Conservation (phyloP, 2,329 filamentous ascomycete genomes). For the Pyricularia sp. region DNA sequence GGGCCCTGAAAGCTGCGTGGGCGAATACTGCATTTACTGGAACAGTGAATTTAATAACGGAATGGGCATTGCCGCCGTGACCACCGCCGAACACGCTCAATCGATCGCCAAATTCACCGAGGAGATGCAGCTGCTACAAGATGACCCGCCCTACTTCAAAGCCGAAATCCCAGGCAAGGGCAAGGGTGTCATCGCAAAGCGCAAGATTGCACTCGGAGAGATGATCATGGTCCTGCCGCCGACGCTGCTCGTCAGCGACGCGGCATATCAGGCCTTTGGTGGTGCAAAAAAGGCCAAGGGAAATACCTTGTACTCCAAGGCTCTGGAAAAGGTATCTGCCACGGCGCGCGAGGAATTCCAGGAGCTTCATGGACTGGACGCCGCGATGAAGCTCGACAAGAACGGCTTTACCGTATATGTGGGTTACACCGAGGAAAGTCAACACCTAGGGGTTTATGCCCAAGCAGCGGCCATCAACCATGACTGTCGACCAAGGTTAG, state of each 20-base stretch:
- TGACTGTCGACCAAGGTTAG: conserved; percentile 30
- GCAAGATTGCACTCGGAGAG: conserved; percentile 24
- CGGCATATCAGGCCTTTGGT: conserved; percentile 8
- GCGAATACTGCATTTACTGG: conserved; percentile 13
- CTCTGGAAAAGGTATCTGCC: conserved; percentile 18
- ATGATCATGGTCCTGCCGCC: conserved; percentile 21
- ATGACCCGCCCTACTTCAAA: conserved; percentile 15
- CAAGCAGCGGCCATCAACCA: conserved; percentile 27
- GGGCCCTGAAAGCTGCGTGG: conserved; percentile 11
- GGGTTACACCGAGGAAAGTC: conserved; percentile 13
- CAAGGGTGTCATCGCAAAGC: conserved; percentile 23
- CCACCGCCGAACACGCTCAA: conserved; percentile 7
- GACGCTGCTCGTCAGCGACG: conserved; percentile 19
- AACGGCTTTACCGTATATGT: conserved; percentile 26
- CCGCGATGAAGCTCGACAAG: conserved; percentile 21
- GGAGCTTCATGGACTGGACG: conserved; percentile 20
- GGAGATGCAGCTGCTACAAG: conserved; percentile 6
- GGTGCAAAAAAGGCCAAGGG: conserved; percentile 9
- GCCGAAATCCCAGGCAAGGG: conserved; percentile 24
- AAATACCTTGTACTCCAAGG: conserved; percentile 17
- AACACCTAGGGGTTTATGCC: conserved; percentile 24
- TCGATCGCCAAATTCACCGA: conserved; percentile 6
- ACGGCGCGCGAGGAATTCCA: conserved; percentile 15
- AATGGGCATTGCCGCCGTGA: conserved; percentile 13
- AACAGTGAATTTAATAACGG: conserved; percentile 10